phyloP scores from a whole-genome alignment of 495 filamentous ascomycete species.

The Parmelia sp. region DNA sequence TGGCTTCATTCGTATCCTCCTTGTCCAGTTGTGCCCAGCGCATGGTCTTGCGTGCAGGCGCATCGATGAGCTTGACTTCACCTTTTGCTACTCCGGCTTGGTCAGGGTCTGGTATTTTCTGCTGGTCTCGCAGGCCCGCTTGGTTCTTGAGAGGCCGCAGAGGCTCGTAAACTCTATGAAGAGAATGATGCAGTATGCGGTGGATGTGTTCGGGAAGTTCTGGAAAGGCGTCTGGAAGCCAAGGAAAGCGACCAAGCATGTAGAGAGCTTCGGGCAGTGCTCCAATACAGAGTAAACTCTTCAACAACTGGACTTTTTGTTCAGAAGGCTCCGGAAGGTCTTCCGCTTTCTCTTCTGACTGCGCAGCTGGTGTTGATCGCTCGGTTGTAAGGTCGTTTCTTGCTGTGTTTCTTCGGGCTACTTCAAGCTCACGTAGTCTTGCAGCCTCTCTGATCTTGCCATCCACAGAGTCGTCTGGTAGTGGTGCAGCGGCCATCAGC shows the following conservation, averaged over 20 bases:
- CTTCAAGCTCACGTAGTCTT: slow-evolving; percentile 31
- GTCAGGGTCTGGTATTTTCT: slow-evolving; percentile 50
- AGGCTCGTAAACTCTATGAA: slow-evolving; percentile 60
- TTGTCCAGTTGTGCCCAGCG: slow-evolving; percentile 76
- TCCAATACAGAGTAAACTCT: slow-evolving; percentile 81
- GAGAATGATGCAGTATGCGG: slow-evolving; percentile 71
- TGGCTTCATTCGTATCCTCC: slow-evolving; percentile 62
- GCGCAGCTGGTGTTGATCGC: slow-evolving; percentile 36
- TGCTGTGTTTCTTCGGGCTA: slow-evolving; percentile 38
- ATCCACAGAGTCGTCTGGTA: slow-evolving; percentile 71
- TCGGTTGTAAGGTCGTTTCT: slow-evolving; percentile 49
- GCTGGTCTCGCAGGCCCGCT: slow-evolving; percentile 39
- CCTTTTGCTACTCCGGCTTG: slow-evolving; percentile 61
- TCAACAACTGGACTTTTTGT: slow-evolving; percentile 79
- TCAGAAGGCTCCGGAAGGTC: slow-evolving; percentile 75
- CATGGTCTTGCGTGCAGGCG: slow-evolving; percentile 54
- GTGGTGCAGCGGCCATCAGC: slow-evolving; percentile 78
- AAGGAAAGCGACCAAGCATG: slow-evolving; percentile 84
- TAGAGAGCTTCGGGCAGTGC: slow-evolving; percentile 90
- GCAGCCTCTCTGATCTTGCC: slow-evolving; percentile 33
- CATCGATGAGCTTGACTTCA: slow-evolving; percentile 50
- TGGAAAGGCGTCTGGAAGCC: slow-evolving; percentile 76
- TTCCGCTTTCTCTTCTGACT: slow-evolving; percentile 49
- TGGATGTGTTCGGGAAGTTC: slow-evolving; percentile 74
- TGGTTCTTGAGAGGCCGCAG: slow-evolving; percentile 42